Percentiles rank a stretch among this genome's conserved stretches.
phyloP scores from a whole-genome alignment of 2,329 filamentous ascomycete species.

The Leptographium lundbergii region DNA sequence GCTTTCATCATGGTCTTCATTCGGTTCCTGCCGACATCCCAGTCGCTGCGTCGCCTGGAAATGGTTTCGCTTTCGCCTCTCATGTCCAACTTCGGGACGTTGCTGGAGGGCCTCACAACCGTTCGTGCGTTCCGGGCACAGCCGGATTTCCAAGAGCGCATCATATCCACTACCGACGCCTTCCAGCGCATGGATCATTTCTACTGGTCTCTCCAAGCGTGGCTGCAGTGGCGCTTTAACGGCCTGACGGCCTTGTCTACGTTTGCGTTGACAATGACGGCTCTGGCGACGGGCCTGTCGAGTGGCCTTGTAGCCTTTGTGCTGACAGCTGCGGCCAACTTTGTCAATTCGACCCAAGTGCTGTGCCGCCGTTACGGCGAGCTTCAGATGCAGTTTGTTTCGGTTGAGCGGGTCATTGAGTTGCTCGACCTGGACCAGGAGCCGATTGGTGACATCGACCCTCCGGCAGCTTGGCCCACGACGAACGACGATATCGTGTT shows the following conservation, averaged over 20 bases:
- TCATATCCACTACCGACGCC: constrained; percentile 69
- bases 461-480: constrained; percentile 59
- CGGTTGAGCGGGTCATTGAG: constrained; percentile 75
- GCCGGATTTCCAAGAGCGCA: constrained; percentile 63
- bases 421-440: constrained; percentile 71
- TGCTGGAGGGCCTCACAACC: constrained; percentile 74
- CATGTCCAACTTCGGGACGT: constrained; percentile 83
- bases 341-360: constrained; percentile 57
- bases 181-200: constrained; percentile 96
- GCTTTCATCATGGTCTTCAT: constrained; percentile 64
- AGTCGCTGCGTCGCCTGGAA: constrained; percentile 70
- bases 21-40: constrained; percentile 69
- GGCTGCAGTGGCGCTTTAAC: constrained; percentile 73
- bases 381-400: constrained; percentile 85
- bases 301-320: constrained; percentile 77
- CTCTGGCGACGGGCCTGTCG: constrained; percentile 60
- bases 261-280: constrained; percentile 59
- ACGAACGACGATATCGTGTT: constrained; percentile 63
- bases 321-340: constrained; percentile 56
- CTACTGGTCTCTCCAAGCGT: constrained; percentile 80
- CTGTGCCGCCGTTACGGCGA: constrained; percentile 73
- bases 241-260: constrained; percentile 59
- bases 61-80: constrained; percentile 82
- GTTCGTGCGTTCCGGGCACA: constrained; percentile 76
- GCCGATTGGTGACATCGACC: constrained; percentile 45